phyloP scores from a whole-genome alignment of 2,329 filamentous ascomycete species.

The Pseudogymnoascus sp. region DNA sequence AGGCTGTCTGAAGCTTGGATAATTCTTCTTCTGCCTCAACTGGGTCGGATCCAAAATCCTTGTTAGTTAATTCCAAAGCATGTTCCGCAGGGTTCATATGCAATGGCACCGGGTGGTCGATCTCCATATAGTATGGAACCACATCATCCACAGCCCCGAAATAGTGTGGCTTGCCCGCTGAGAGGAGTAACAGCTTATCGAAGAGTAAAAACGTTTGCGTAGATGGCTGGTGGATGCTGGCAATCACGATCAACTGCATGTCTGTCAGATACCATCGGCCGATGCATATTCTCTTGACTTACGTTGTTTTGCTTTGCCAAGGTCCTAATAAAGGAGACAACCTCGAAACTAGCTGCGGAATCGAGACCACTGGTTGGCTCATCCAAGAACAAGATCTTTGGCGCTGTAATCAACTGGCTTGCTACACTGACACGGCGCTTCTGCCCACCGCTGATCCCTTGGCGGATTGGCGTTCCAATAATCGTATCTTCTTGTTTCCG shows the following conservation, averaged over 20 bases:
- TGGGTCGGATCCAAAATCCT: conserved; percentile 55
- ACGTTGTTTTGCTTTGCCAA: conserved; percentile 60
- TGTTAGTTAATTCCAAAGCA: conserved; percentile 69
- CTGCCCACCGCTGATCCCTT: conserved; percentile 49
- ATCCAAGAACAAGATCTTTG: conserved; percentile 44
- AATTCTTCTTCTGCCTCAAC: conserved; percentile 40
- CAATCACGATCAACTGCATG: conserved; percentile 61
- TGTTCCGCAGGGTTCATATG: conserved; percentile 75
- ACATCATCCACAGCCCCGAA: conserved; percentile 55
- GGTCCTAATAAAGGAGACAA: conserved; percentile 60
- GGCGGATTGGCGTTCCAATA: conserved; percentile 65
- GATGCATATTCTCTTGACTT: conserved; percentile 21
- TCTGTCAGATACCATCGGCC: conserved; percentile 18
- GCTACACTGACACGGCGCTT: conserved; percentile 48
- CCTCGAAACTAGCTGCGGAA: conserved; percentile 60
- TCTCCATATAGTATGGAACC: conserved; percentile 50
- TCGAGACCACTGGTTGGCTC: conserved; percentile 48
- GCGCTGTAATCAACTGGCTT: conserved; percentile 47
- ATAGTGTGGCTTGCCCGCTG: conserved; percentile 61
- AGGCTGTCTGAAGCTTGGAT: conserved; percentile 43
- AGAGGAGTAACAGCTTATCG: conserved; percentile 68
- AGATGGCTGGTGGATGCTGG: conserved; percentile 79
- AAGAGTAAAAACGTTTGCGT: conserved; percentile 72
- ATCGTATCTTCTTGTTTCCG: conserved; percentile 57
- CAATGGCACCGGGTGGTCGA: conserved; percentile 54